A percentile compares a stretch with the other conserved stretches of the same genome.
These are phyloP conservation scores for Fraxinus latifolia DNA, from an alignment of 305 asterid genomes.

Conservation along the genomic window DNA sequence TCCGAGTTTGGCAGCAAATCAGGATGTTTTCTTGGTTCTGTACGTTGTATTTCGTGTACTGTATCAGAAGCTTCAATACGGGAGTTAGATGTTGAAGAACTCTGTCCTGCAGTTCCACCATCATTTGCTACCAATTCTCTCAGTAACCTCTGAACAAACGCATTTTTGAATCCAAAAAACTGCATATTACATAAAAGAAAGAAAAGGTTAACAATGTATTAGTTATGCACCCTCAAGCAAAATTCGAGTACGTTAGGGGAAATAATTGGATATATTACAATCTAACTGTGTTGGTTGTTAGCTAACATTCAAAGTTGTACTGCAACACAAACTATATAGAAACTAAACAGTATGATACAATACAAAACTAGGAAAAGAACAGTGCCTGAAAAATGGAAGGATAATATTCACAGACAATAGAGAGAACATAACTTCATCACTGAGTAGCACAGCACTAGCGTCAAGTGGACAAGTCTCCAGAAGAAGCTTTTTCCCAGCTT, in stretches of 20 bases:
- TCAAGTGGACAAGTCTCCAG: background rate
- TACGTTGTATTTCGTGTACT: conserved; percentile 22
- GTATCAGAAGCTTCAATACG: conserved; percentile 37
- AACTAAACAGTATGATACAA: background rate
- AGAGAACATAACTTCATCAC: conserved; percentile 2
- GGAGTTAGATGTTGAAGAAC: conserved; percentile 32
- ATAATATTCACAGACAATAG: background rate
- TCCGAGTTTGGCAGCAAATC: conserved; percentile 33
- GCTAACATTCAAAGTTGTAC: background rate
- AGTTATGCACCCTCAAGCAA: conserved; percentile 3
- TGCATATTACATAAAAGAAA: conserved; percentile 35
- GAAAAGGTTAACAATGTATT: background rate
- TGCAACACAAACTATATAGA: background rate
- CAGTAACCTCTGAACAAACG: conserved; percentile 78
- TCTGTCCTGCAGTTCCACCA: conserved; percentile 52
- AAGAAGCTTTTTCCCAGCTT: background rate
- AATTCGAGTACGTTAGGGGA: conserved; percentile 6
- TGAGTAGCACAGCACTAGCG: conserved; percentile 13
- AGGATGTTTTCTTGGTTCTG: conserved; percentile 35
- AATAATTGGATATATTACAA: background rate
- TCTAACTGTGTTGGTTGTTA: background rate
- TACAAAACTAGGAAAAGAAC: background rate
- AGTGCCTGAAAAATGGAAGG: conserved; percentile 7
- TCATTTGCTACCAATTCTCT: conserved; percentile 77
- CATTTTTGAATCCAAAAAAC: conserved; percentile 89